A percentile compares a stretch with the other conserved stretches of the same genome.
Conservation (phyloP, 257 asterid species). For the Linderniella brevidens region DNA sequence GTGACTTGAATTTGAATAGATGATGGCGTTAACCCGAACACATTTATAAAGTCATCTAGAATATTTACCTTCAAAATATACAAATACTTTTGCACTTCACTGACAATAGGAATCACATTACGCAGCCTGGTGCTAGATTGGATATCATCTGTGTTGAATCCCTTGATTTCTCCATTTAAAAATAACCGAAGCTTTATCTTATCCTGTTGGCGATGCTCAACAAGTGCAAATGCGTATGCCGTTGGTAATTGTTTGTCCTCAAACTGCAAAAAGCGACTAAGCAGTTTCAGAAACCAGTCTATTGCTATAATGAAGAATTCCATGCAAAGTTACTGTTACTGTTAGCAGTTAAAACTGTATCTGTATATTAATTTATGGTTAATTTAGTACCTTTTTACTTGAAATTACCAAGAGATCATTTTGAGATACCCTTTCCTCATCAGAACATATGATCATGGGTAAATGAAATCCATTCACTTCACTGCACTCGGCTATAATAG, state of each 20-base stretch:
- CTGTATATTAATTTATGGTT: background rate
- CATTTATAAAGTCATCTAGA: too few species aligned
- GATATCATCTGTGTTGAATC: conserved; percentile 30
- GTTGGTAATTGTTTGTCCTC: conserved; percentile 36
- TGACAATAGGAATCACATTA: conserved; percentile 42
- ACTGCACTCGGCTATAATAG: conserved; percentile 32
- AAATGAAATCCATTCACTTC: conserved; percentile 66
- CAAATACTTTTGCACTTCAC: conserved; percentile 20
- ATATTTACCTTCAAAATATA: conserved; percentile 44
- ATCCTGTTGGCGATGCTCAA: conserved; percentile 75
- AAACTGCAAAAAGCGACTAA: background rate
- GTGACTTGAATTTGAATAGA: too few species aligned
- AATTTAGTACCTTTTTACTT: conserved; percentile 29
- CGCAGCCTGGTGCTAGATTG: conserved; percentile 44
- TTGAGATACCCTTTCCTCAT: conserved; percentile 28
- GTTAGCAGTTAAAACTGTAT: background rate
- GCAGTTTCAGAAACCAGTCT: background rate
- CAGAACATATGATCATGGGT: conserved; percentile 33
- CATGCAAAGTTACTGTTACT: background rate
- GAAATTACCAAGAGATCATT: conserved; percentile 72
- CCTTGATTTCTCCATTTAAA: conserved; percentile 55
- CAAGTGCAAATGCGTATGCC: conserved; percentile 82
- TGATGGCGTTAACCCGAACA: too few species aligned
- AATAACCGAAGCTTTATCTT: conserved; percentile 51
- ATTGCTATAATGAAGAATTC: too few species aligned